Conservation (phyloP, 768 basidiomycete species). For the Tephrocybe sp. region DNA sequence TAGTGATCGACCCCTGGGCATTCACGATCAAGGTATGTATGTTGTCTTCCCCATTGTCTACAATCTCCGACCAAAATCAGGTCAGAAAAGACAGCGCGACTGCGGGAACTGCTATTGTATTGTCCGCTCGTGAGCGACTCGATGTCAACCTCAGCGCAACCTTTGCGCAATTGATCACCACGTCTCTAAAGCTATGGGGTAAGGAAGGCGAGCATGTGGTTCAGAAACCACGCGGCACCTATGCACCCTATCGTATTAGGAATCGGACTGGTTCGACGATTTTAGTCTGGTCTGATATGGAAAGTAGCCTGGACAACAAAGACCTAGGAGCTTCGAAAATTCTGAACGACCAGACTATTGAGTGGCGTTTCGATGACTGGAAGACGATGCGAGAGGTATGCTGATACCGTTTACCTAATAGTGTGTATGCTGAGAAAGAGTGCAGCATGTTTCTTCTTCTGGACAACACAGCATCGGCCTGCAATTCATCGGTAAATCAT, state of each 20-base stretch:
- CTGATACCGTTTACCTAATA: not conserved
- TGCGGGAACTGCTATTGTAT: slow-evolving; percentile 52
- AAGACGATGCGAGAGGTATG: slow-evolving; percentile 87
- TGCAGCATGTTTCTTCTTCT: slow-evolving; percentile 59
- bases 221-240: slow-evolving; percentile 78
- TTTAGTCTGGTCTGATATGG: slow-evolving; percentile 81
- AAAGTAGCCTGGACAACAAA: slow-evolving; percentile 45
- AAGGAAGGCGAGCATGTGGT: slow-evolving; percentile 70
- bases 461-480: slow-evolving; percentile 85
- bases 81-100: slow-evolving; percentile 47
- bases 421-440: not conserved
- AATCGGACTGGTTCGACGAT: slow-evolving; percentile 90
- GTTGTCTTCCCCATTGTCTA: not conserved
- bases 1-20: slow-evolving; percentile 96
- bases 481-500: slow-evolving; percentile 79
- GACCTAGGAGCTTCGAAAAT: slow-evolving; percentile 58
- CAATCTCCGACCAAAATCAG: slow-evolving; percentile 31
- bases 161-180: slow-evolving; percentile 82
- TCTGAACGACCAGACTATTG: slow-evolving; percentile 70
- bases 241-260: slow-evolving; percentile 89
- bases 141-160: slow-evolving; percentile 90
- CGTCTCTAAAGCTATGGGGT: slow-evolving; percentile 69
- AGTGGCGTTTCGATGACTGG: slow-evolving; percentile 99
- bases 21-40: slow-evolving; percentile 67
- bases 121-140: slow-evolving; percentile 78